phyloP scores from a whole-genome alignment of 1,284 basidiomycete genomes.

The Papiliotrema laurentii region DNA sequence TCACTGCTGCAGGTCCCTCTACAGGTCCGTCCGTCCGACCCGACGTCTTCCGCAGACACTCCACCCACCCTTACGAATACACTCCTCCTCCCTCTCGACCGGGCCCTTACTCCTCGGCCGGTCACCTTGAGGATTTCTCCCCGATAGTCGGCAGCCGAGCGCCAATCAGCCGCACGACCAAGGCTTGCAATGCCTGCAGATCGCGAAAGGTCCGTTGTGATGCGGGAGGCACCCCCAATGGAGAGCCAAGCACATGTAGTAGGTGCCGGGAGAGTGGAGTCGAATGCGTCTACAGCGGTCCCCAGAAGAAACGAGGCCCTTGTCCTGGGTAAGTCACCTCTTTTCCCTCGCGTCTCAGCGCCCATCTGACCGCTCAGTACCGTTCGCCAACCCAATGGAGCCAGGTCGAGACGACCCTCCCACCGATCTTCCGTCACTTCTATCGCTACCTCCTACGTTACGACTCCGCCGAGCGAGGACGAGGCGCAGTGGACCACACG shows the following conservation, averaged over 20 bases:
- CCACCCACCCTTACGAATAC: constrained; percentile 8
- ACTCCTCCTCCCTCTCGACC: background rate
- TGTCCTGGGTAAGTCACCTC: constrained; percentile 14
- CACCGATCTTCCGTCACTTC: constrained; percentile 11
- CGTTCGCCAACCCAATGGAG: background rate
- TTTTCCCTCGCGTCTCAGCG: background rate
- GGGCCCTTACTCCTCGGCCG: background rate
- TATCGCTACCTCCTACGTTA: constrained; percentile 1
- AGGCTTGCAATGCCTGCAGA: constrained; percentile 35
- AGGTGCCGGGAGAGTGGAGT: constrained; percentile 26
- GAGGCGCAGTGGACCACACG: constrained; percentile 1
- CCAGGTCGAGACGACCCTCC: background rate
- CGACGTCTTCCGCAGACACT: constrained; percentile 8
- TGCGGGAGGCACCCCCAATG: constrained; percentile 21
- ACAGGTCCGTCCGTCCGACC: background rate
- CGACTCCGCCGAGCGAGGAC: constrained; percentile 5
- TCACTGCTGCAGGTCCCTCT: background rate
- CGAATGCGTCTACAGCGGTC: constrained; percentile 26
- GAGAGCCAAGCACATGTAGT: constrained; percentile 19
- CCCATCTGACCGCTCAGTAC: background rate
- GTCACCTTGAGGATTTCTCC: background rate
- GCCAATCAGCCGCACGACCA: constrained; percentile 34
- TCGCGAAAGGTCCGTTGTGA: constrained; percentile 34
- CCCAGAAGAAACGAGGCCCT: constrained; percentile 36
- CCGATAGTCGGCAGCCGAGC: constrained; percentile 15